Evolutionary conservation across 192 early-diverging fungal species (phyloP), one percentile per base, ranked within the genome.

Genomic region (Thoreauomyces humboldtii): DNA sequence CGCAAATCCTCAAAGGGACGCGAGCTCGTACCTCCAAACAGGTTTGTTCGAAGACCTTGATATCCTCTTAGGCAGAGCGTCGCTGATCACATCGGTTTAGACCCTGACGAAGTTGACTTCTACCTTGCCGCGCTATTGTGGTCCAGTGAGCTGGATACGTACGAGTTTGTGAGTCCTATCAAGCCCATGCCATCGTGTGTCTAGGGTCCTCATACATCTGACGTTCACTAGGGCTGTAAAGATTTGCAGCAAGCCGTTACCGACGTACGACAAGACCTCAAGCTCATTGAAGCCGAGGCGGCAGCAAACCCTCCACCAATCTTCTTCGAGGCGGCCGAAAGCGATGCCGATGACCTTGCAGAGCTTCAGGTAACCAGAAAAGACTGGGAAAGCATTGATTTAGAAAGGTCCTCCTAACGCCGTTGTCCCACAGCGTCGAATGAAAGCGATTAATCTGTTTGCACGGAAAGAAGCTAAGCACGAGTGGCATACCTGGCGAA

Each of bases 401-500:
- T 15, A 19, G 51, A 17, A 53, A 53, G 51, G 1, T 0, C 34
- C 63, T 64, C 22, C 33, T 25, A 29, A 12, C 33, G 45, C 41
- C 24, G 1, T 19, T 37, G 17, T n/a, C n/a, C n/a, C 61, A 73
- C 37, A 69, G 67, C 53, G 41, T 14, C 52, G 72, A 56, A 33
- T 76, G 28, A 76, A 65, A 44, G 43, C 33, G 17, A 51, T 63
- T 6, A 58, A 53, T 55, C 61, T 60, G 19, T 25, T 69, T 35
- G 53, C 70, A 4, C 50, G 74, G 27, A 41, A 61, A 9, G 58
- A 50, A 37, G 67, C 74, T 2, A 72, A 72, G 44, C 65, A 72
- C 37, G 33, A 21, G 14, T 76, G 74, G 74, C 71, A 69, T 55
- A 37, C 32, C 6, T 76, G 74, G 74, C 51, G 74, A 12, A 34